Evolutionary conservation across 106 monocot genomes (phyloP).

Genomic region (Ottelia alismoides): DNA sequence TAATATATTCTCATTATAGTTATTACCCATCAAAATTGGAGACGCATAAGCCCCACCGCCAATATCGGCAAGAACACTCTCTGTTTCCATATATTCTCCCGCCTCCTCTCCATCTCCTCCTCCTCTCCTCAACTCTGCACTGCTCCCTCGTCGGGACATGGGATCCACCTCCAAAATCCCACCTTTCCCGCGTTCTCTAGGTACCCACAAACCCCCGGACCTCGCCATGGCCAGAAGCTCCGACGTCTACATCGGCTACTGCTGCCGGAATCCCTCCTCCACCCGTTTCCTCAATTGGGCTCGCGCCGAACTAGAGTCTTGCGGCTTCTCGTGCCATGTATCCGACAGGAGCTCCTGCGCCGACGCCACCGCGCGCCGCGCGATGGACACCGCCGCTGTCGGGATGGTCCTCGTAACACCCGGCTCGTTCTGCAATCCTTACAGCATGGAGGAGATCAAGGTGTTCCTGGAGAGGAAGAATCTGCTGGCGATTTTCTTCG

Average conservation of each 20-base stretch:
- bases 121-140: too few relatives aligned
- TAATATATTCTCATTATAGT: too few relatives aligned
- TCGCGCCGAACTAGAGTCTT: conserved; percentile 48
- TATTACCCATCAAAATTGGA: too few relatives aligned
- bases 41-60: too few relatives aligned
- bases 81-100: too few relatives aligned
- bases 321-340: conserved; percentile 28
- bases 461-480: conserved; percentile 28
- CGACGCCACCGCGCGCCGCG: conserved; percentile 13
- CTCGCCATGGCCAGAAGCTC: too few relatives aligned
- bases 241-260: conserved; percentile 54
- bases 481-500: conserved; percentile 54
- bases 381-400: conserved; percentile 23
- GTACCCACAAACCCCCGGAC: too few relatives aligned
- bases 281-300: conserved; percentile 54
- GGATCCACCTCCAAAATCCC: too few relatives aligned
- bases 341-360: conserved; percentile 20
- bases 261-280: neutral
- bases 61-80: too few relatives aligned
- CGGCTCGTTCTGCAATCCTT: conserved; percentile 29
- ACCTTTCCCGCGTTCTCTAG: too few relatives aligned
- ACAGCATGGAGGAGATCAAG: conserved; percentile 40
- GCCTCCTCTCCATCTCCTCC: too few relatives aligned
- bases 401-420: conserved; percentile 35
- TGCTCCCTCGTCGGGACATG: too few relatives aligned